A percentile compares a stretch with the other conserved stretches of the same genome.
These are phyloP conservation scores for Syzygium aqueum DNA, from an alignment of 345 rosid species.

Conservation along the genomic window DNA sequence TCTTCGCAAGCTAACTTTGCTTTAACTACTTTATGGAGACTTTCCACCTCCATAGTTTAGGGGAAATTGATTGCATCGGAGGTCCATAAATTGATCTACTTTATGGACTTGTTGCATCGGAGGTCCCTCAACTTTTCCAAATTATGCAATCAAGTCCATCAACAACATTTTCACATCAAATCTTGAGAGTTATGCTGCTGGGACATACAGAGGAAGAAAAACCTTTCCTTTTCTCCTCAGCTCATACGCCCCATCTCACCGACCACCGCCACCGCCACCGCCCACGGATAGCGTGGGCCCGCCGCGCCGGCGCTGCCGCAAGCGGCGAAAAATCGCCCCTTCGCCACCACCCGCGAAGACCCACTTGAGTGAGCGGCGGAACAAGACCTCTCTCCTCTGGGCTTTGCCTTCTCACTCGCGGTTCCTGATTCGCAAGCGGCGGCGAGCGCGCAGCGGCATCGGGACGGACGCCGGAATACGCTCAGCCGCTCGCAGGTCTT, in stretches of 20 bases:
- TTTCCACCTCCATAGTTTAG: too few relatives aligned
- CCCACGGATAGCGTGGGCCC: neutral
- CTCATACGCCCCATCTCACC: neutral
- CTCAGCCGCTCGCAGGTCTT: neutral
- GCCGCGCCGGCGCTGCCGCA: neutral
- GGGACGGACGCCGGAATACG: neutral
- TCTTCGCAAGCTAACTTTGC: too few relatives aligned
- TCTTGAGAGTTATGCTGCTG: too few relatives aligned
- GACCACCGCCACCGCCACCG: neutral
- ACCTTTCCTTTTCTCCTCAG: neutral
- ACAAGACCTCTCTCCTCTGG: neutral
- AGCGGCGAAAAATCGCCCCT: neutral
- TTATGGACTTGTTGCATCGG: too few relatives aligned
- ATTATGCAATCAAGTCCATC: neutral
- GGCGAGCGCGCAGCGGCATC: neutral
- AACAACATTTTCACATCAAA: too few relatives aligned
- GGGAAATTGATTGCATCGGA: too few relatives aligned
- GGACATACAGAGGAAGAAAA: too few relatives aligned
- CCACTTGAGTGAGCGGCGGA: neutral
- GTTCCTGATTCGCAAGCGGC: neutral
- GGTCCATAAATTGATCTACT: too few relatives aligned
- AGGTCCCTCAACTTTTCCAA: neutral
- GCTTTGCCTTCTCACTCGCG: neutral
- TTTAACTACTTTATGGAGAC: too few relatives aligned
- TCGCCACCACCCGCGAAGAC: neutral